Base-by-base conservation (phyloP, 371 early-diverging fungal genomes). In the Rhizomucor miehei region DNA sequence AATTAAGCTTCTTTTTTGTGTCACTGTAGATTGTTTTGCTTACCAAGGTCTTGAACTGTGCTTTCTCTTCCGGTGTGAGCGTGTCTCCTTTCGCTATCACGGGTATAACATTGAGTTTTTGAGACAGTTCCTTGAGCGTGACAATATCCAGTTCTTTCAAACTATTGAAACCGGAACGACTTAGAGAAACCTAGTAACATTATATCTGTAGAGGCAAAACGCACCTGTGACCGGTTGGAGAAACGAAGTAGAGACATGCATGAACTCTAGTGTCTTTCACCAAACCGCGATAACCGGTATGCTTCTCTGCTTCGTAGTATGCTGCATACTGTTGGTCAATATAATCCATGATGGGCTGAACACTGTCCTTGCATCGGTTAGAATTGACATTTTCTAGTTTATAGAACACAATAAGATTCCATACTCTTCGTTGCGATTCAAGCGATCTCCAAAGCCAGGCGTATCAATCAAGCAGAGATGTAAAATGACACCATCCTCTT, bases 371-470 rank as follows among this genome's bases (percentile, higher is more conserved):
- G 40, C 12, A 38, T 24, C 12, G 4, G 19, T 47, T 23, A 44
- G 44, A 38, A 16, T 5, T 2, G 24, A 20, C 23, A 23, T 21
- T 65, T 80, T 81, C 38, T 38, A 9, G 38, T 14, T 9, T 14
- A 38, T 14, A 81, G 71, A 63, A 44, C 9, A 44, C 8, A 17
- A 14, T 14, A 19, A 44, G 80, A n/a, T 81, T 76, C 67, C 76
- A 41, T 74, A 84, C 89, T 97, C 92, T 62, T 88, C 80, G 51
- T 80, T 81, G 55, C 89, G 79, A 65, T 88, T 82, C 38, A 88
- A 58, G 43, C 84, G 85, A 69, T 95, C 94, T 35, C 95, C 97
- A 71, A 95, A 97, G 9, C 97, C 98, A 13, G 98, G 97, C 4
- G 97, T 96, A 69, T 97, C 97, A 51, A 97, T 85, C 49, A 95